Conservation (phyloP, 208 protist species). For the Leishmania major region DNA sequence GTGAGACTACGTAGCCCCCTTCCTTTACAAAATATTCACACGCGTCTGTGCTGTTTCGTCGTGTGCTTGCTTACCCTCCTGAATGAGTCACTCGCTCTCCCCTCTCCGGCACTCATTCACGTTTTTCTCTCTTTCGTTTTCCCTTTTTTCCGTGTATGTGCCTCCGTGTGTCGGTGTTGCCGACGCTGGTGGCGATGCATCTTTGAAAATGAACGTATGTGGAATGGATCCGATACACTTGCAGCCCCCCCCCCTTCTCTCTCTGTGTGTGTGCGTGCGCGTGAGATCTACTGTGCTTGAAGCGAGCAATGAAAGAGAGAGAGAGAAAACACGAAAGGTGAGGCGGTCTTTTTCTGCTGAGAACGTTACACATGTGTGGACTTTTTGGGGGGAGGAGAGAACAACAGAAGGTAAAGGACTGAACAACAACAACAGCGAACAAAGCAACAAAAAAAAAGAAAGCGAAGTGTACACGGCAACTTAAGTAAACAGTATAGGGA, state of each 20-base stretch:
- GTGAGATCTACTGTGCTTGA: neutral
- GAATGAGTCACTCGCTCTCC: neutral
- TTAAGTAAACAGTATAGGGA: neutral
- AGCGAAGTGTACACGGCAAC: neutral
- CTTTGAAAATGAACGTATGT: constrained; percentile 1
- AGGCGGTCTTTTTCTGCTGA: neutral
- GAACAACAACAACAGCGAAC: neutral
- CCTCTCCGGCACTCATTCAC: neutral
- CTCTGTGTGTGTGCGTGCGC: neutral
- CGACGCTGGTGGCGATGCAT: neutral
- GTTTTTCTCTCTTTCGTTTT: neutral
- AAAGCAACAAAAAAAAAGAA: neutral
- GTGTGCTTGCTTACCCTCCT: neutral
- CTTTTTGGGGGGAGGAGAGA: neutral
- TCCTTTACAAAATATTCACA: neutral
- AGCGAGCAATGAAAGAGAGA: neutral
- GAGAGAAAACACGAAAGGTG: neutral
- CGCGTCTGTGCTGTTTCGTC: neutral
- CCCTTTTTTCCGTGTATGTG: constrained; percentile 9
- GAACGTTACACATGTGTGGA: neutral
- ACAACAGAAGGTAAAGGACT: neutral
- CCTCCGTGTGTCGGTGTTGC: neutral
- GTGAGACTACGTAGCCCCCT: neutral
- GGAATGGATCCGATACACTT: constrained; percentile 12
- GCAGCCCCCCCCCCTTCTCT: neutral